phyloP scores from a whole-genome alignment of 495 filamentous ascomycete species.

The Parachaetomium inaequale region DNA sequence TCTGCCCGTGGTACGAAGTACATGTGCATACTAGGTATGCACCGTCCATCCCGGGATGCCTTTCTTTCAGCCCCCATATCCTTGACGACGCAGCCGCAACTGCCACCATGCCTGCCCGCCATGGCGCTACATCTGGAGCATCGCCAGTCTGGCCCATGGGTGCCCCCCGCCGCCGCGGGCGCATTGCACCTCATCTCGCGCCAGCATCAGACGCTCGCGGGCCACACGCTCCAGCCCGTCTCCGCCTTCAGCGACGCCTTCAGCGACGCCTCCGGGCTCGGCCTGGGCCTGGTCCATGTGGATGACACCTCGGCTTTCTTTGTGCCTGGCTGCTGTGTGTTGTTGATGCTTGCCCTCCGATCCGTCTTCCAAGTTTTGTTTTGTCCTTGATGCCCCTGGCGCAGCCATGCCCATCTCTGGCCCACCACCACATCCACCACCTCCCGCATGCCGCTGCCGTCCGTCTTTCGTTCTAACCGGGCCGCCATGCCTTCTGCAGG shows the following conservation, averaged over 20 bases:
- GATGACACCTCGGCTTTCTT: slow-evolving; percentile 21
- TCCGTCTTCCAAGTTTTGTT: neutral
- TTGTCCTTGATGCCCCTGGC: slow-evolving; percentile 6
- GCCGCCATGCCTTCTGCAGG: slow-evolving; percentile 27
- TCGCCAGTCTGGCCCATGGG: slow-evolving; percentile 24
- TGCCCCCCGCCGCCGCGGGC: slow-evolving; percentile 18
- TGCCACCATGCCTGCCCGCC: slow-evolving; percentile 33
- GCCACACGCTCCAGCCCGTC: slow-evolving; percentile 25
- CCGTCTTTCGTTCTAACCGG: slow-evolving; percentile 25
- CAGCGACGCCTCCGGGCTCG: slow-evolving; percentile 25
- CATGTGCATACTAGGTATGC: neutral
- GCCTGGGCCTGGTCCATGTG: slow-evolving; percentile 17
- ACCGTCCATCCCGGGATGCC: neutral
- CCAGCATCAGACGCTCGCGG: slow-evolving; percentile 25
- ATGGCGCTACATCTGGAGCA: slow-evolving; percentile 29
- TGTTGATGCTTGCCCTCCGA: slow-evolving; percentile 7
- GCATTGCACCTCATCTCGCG: slow-evolving; percentile 30
- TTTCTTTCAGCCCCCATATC: neutral
- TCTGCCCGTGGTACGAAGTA: neutral
- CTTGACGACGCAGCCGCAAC: slow-evolving; percentile 10
- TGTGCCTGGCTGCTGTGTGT: slow-evolving; percentile 36
- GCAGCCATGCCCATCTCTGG: slow-evolving; percentile 5
- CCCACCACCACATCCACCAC: neutral
- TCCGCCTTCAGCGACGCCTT: slow-evolving; percentile 20
- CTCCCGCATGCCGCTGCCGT: slow-evolving; percentile 15